Conservation (phyloP, 2,329 filamentous ascomycete species). For the Trichophyton verrucosum region DNA sequence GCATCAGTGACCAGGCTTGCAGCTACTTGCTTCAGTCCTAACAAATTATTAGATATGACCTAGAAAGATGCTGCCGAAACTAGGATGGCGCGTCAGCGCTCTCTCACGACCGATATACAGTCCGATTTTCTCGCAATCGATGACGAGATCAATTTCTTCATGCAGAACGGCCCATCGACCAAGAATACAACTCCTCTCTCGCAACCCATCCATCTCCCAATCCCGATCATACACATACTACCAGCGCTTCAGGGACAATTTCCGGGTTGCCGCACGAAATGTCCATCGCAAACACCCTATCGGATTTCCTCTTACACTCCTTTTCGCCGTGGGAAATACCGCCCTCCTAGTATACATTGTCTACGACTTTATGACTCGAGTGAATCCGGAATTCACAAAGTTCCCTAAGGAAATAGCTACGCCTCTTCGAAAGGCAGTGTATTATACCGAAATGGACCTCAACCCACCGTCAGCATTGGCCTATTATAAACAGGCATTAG, state of each 20-base stretch:
- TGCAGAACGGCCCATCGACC: not conserved
- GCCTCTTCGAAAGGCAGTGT: slow-evolving; percentile 70
- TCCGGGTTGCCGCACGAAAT: slow-evolving; percentile 26
- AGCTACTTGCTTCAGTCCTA: not conserved
- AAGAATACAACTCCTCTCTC: slow-evolving; percentile 1
- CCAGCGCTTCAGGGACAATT: slow-evolving; percentile 22
- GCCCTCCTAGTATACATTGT: slow-evolving; percentile 29
- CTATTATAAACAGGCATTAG: slow-evolving; percentile 69
- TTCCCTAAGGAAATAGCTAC: slow-evolving; percentile 35
- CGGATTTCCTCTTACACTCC: slow-evolving; percentile 30
- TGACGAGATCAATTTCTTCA: not conserved
- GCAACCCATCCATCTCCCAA: slow-evolving; percentile 6
- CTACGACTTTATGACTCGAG: slow-evolving; percentile 33
- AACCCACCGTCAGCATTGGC: slow-evolving; percentile 67
- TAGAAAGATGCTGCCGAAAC: slow-evolving; percentile 17
- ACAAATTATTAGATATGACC: slow-evolving; percentile 3
- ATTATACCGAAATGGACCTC: slow-evolving; percentile 66
- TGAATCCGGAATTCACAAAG: slow-evolving; percentile 30
- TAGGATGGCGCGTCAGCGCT: slow-evolving; percentile 22
- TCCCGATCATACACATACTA: slow-evolving; percentile 18
- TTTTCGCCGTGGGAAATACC: slow-evolving; percentile 26
- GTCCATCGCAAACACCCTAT: slow-evolving; percentile 35
- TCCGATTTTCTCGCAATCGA: not conserved
- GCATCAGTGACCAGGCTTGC: not conserved
- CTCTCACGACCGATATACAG: slow-evolving; percentile 6